Percentiles rank a stretch among this genome's conserved stretches.
Conservation (phyloP, 2,329 filamentous ascomycete species). For the Aspergillus sergii region DNA sequence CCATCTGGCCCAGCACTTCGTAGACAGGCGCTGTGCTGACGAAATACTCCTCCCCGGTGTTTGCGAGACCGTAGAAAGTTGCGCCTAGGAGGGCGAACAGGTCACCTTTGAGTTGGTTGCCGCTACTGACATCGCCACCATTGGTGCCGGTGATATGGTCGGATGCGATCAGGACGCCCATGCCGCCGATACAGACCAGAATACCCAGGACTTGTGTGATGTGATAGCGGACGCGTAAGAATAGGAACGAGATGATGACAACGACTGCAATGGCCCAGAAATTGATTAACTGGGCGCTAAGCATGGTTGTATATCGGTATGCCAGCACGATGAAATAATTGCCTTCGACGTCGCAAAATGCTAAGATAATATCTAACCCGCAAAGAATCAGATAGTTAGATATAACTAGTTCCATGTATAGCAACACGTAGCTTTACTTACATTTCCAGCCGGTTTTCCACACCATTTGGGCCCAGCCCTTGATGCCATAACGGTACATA, state of each 20-base stretch:
- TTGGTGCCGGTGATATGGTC: slow-evolving; percentile 80
- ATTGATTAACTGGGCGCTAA: slow-evolving; percentile 93
- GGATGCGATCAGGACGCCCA: slow-evolving; percentile 80
- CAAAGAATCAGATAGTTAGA: slow-evolving; percentile 1
- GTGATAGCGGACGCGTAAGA: slow-evolving; percentile 89
- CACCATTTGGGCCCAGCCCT: slow-evolving; percentile 67
- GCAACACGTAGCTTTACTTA: slow-evolving; percentile 26
- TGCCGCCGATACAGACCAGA: slow-evolving; percentile 85
- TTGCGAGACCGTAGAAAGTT: slow-evolving; percentile 86
- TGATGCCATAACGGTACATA: slow-evolving; percentile 75
- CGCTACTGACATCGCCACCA: slow-evolving; percentile 58
- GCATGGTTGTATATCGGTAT: slow-evolving; percentile 87
- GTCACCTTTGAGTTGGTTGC: slow-evolving; percentile 85
- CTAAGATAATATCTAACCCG: slow-evolving; percentile 72
- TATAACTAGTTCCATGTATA: background rate
- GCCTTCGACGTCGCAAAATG: slow-evolving; percentile 91
- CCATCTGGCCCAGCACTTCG: slow-evolving; percentile 90
- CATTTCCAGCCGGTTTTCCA: slow-evolving; percentile 82
- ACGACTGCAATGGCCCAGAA: slow-evolving; percentile 98
- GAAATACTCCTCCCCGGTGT: slow-evolving; percentile 93
- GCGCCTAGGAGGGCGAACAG: slow-evolving; percentile 88
- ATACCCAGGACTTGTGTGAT: slow-evolving; percentile 83
- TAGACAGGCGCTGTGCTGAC: slow-evolving; percentile 85
- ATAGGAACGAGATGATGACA: slow-evolving; percentile 76
- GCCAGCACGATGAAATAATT: slow-evolving; percentile 98